These are phyloP conservation scores for Garcileccinum viscosum DNA, from an alignment of 1,284 basidiomycete species.

Conservation along the genomic window DNA sequence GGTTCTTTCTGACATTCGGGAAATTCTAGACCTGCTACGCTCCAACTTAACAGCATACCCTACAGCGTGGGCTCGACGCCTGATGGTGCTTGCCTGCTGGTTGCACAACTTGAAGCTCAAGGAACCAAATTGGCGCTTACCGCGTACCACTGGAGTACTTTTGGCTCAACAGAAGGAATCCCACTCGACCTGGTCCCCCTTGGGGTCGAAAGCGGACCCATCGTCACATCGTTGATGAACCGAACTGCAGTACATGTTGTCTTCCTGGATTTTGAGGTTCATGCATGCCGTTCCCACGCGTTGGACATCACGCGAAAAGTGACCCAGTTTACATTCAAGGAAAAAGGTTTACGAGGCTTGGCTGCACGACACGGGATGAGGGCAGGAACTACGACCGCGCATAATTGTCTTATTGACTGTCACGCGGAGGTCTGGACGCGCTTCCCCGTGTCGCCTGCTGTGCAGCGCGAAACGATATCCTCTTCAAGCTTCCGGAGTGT, in stretches of 20 bases:
- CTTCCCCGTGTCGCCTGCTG: conserved; percentile 63
- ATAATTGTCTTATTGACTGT: conserved; percentile 63
- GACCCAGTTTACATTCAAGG: conserved; percentile 62
- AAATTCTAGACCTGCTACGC: conserved; percentile 26
- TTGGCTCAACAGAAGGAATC: conserved; percentile 30
- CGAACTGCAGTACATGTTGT: conserved; percentile 51
- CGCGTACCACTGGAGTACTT: conserved; percentile 34
- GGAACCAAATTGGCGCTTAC: conserved; percentile 22
- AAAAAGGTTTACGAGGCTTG: conserved; percentile 31
- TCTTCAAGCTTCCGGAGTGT: conserved; percentile 38
- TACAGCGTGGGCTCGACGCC: conserved; percentile 46
- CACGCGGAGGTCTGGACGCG: conserved; percentile 68
- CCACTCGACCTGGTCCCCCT: conserved; percentile 18
- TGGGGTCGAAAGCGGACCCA: not conserved
- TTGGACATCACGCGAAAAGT: conserved; percentile 59
- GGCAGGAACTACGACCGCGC: conserved; percentile 17
- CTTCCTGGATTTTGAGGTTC: conserved; percentile 40
- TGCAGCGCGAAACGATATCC: conserved; percentile 53
- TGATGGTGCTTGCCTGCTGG: conserved; percentile 59
- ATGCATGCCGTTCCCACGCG: conserved; percentile 46
- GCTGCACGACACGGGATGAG: conserved; percentile 27
- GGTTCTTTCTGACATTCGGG: conserved; percentile 3
- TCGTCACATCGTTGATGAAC: conserved; percentile 52
- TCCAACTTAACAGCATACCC: conserved; percentile 27
- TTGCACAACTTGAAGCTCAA: conserved; percentile 35